Conservation (phyloP, 371 early-diverging fungal genomes). For the Zychaea mexicana region DNA sequence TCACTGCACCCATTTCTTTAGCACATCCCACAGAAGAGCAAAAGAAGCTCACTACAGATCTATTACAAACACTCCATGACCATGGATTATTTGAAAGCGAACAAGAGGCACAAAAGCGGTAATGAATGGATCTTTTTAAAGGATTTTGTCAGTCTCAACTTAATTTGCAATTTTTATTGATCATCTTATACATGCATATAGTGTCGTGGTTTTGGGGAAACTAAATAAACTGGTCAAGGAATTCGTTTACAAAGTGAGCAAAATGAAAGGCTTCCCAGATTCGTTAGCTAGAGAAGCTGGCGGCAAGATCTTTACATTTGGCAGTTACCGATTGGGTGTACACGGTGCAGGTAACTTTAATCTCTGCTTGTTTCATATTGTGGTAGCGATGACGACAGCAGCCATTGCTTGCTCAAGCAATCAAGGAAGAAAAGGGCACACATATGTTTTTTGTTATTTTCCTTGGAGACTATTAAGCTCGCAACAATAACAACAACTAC, state of each 20-base stretch:
- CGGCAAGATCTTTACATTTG: conserved; percentile 99
- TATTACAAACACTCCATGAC: conserved; percentile 69
- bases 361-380: no score
- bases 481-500: no score
- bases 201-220: conserved; percentile 88
- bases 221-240: conserved; percentile 86
- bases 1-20: conserved; percentile 64
- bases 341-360: conserved; percentile 91
- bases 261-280: conserved; percentile 74
- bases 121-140: neutral
- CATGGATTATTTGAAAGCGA: conserved; percentile 82
- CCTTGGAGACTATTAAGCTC: no score
- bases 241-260: conserved; percentile 81
- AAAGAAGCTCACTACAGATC: conserved; percentile 57
- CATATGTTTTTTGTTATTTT: no score
- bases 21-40: conserved; percentile 65
- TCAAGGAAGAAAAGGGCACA: no score
- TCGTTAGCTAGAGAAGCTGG: conserved; percentile 85
- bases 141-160: no score
- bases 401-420: no score
- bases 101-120: conserved; percentile 63
- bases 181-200: conserved; percentile 21
- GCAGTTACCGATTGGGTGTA: conserved; percentile 98
- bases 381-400: no score
- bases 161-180: neutral